phyloP scores from a whole-genome alignment of 1,139 yeast genomes.

The Diutina siamensis region DNA sequence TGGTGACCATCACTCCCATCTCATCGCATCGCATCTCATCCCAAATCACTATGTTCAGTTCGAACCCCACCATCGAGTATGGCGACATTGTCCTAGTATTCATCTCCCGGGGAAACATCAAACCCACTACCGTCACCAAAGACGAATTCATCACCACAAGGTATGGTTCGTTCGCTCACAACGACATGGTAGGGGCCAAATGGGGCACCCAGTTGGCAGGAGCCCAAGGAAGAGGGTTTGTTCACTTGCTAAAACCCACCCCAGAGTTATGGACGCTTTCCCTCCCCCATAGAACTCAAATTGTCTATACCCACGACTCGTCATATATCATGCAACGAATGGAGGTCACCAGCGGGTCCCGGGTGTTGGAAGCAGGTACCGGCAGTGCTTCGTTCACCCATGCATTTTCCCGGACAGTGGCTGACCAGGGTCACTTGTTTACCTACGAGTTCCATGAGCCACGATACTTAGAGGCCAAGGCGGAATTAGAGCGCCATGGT shows the following conservation, averaged over 20 bases:
- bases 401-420: constrained; percentile 75
- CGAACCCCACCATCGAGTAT: constrained; percentile 53
- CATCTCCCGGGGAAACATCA: constrained; percentile 68
- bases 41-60: constrained; percentile 19
- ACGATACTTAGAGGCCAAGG: constrained; percentile 65
- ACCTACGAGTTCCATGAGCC: constrained; percentile 89
- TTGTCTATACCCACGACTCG: constrained; percentile 93
- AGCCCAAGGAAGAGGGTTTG: constrained; percentile 70
- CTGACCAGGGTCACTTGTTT: constrained; percentile 36
- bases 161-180: constrained; percentile 81
- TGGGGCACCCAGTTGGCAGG: constrained; percentile 86
- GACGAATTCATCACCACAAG: constrained; percentile 68
- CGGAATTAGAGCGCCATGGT: constrained; percentile 68
- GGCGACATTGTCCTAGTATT: constrained; percentile 84
- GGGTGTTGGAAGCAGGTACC: constrained; percentile 94
- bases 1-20: neutral
- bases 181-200: constrained; percentile 65
- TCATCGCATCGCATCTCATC: constrained; percentile 3
- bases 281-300: constrained; percentile 93
- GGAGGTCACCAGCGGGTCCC: constrained; percentile 58
- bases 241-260: constrained; percentile 81
- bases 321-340: constrained; percentile 80
- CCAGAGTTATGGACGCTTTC: constrained; percentile 95
- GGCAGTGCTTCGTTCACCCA: constrained; percentile 96
- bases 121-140: constrained; percentile 53